Evolutionary conservation across 208 protist species (phyloP).

Genomic region (Trypanosoma grayi): DNA sequence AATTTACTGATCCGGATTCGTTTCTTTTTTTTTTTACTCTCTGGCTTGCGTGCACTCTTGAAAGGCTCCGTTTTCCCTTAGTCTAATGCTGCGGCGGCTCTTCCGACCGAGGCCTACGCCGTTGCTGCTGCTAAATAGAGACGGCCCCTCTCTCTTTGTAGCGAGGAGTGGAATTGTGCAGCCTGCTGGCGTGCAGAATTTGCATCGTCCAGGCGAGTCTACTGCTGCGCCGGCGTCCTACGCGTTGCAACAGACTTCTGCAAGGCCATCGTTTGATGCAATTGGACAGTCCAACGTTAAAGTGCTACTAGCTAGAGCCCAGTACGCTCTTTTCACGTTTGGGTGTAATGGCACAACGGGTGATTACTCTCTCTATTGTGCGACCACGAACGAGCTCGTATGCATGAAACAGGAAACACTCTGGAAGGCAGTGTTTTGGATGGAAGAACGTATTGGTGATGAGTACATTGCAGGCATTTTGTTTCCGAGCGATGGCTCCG

Average conservation of each 20-base stretch:
- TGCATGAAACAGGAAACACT: conserved; percentile 42
- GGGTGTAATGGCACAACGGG: conserved; percentile 35
- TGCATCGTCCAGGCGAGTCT: conserved; percentile 90
- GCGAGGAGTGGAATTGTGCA: not conserved
- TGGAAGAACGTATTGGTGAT: conserved; percentile 78
- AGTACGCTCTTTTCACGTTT: conserved; percentile 84
- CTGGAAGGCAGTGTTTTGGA: conserved; percentile 82
- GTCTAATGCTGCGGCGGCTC: conserved; percentile 20
- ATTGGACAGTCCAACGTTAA: conserved; percentile 39
- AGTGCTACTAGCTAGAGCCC: conserved; percentile 67
- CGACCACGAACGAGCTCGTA: conserved; percentile 77
- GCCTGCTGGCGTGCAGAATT: conserved; percentile 42
- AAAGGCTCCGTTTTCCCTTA: not conserved
- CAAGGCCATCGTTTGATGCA: conserved; percentile 35
- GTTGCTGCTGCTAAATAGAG: conserved; percentile 22
- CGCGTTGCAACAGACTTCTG: conserved; percentile 48
- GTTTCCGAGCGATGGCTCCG: conserved; percentile 58
- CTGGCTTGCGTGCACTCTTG: not conserved
- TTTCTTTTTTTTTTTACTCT: not conserved
- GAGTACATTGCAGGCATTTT: conserved; percentile 84
- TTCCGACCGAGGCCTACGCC: conserved; percentile 19
- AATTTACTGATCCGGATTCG: not conserved
- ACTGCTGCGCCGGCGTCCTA: conserved; percentile 65
- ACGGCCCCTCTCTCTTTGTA: not conserved
- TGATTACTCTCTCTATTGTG: conserved; percentile 67